Evolutionary conservation across 2,329 filamentous ascomycete species (phyloP), one percentile per base, ranked within the genome.

Genomic region (Scedosporium minutisporum): DNA sequence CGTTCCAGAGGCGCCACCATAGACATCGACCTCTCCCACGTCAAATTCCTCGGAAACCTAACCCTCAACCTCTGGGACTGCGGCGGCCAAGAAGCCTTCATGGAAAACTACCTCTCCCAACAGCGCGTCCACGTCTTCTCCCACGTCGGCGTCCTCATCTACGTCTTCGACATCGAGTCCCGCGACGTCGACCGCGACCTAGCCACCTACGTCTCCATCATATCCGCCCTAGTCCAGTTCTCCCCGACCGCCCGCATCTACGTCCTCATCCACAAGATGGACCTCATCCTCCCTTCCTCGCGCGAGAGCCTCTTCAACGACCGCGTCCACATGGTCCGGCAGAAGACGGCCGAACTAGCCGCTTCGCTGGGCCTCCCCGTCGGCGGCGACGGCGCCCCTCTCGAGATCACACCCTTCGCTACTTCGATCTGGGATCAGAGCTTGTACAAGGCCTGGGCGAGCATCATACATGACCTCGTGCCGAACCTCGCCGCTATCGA

Each of bases 401-500:
- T 53, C 29, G 62, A 63, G 16, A 82, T 97, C 65, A 90, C 91
- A 64, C 92, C 93, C 64, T 97, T 96, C 73, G 90, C 92, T 9
- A 97, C 93, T 38, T 96, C 90, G 62, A 99, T 99, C 71, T 99
- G 95, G 95, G 95, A 99, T 71, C 95, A 99, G 78, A 96, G 90
- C 62, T 80, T 99, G 44, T 99, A 97, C 81, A 96, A 96, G 75
- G 95, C 95, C 1, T 99, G 95, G 95, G 95, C 95, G 0, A 91
- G 90, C 72, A 97, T 99, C 69, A 97, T 99, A 65, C 95, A 99
- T 80, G 93, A 93, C 72, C 82, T 99, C 57, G 95, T 97, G n/a
- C 95, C 95, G 3, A 97, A 97, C 70, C 84, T 97, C 1, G 81
- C 87, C 18, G 85, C 90, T 55, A 97, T 99, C 67, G 93, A 97